Evolutionary conservation across 495 filamentous ascomycete genomes (phyloP), one percentile per base, ranked within the genome.

Genomic region (Clavariopsis aquatica): DNA sequence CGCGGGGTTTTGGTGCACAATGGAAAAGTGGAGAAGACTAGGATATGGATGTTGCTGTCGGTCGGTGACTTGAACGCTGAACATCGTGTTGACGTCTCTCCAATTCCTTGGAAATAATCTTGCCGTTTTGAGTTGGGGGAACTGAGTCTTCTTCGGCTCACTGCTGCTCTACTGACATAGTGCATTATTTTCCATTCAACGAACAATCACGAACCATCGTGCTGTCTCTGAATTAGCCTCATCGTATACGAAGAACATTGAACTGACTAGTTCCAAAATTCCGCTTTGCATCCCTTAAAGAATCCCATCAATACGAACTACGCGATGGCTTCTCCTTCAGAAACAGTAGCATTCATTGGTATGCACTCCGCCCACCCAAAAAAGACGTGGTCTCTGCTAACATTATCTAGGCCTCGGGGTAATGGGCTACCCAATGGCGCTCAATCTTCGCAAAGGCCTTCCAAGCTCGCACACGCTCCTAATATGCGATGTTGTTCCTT

Each of bases 361-460:
- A 62, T 13, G 19, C 52, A 1, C 27, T 10, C 15, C n/a, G 28
- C 7, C 6, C 34, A 13, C 13, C 26, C 41, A 36, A 2, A 3
- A 1, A 6, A 34, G n/a, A n/a, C n/a, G n/a, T n/a, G n/a, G n/a
- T 9, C 17, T 22, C 27, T 19, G n/a, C 17, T 51, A 49, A 58
- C 28, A 54, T 13, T 24, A n/a, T 8, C 0, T 29, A 72, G 69
- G 69, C 52, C 66, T 72, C 28, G 69, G 69, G 1, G 69, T 72
- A 24, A 72, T 72, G 69, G 69, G 69, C 24, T 72, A 72, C 36
- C 65, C 60, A 22, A 72, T 72, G 69, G 69, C 69, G 13, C 47
- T 69, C 19, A 72, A 72, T 49, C 58, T 72, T 1, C 61, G 69
- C 2, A 59, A 60, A 49, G 68, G 68, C 52, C 59, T 72, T 6